phyloP scores from a whole-genome alignment of 352 stramenopile genomes.

The Bremia lactucae region DNA sequence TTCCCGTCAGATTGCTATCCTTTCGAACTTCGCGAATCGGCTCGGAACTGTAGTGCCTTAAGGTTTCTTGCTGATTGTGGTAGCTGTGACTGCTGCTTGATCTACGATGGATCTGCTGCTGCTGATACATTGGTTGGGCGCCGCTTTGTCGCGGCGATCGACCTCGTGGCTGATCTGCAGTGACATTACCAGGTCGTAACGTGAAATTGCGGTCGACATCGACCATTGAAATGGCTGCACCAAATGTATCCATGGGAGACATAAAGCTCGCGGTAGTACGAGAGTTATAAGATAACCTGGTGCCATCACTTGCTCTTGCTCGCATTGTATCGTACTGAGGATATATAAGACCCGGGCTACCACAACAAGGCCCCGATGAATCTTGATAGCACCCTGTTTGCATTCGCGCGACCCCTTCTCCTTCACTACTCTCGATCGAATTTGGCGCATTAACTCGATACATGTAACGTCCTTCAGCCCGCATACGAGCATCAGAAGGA shows the following conservation, averaged over 20 bases:
- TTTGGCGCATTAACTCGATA: constrained; percentile 12
- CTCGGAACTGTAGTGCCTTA: constrained; percentile 11
- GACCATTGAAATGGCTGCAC: constrained; percentile 49
- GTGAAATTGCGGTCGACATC: constrained; percentile 45
- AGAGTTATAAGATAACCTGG: constrained; percentile 11
- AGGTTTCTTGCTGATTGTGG: constrained; percentile 9
- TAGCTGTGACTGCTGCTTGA: constrained; percentile 17
- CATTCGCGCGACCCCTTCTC: background rate
- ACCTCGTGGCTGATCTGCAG: constrained; percentile 12
- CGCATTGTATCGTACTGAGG: constrained; percentile 15
- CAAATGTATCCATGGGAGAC: constrained; percentile 9
- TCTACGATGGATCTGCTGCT: constrained; percentile 4
- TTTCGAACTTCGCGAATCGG: constrained; percentile 4
- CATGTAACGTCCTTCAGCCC: constrained; percentile 15
- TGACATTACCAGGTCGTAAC: constrained; percentile 5
- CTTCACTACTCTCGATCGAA: constrained; percentile 1
- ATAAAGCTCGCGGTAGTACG: constrained; percentile 23
- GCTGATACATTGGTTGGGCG: constrained; percentile 10
- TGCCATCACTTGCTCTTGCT: constrained; percentile 6
- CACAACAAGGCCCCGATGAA: constrained; percentile 7
- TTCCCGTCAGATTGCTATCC: constrained; percentile 2
- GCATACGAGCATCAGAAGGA: constrained; percentile 12
- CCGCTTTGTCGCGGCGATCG: constrained; percentile 11
- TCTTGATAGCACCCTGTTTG: constrained; percentile 12
- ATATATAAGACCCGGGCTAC: constrained; percentile 10